These are phyloP conservation scores for Phanerochaete sordida DNA, from an alignment of 768 basidiomycete species.

Conservation along the genomic window DNA sequence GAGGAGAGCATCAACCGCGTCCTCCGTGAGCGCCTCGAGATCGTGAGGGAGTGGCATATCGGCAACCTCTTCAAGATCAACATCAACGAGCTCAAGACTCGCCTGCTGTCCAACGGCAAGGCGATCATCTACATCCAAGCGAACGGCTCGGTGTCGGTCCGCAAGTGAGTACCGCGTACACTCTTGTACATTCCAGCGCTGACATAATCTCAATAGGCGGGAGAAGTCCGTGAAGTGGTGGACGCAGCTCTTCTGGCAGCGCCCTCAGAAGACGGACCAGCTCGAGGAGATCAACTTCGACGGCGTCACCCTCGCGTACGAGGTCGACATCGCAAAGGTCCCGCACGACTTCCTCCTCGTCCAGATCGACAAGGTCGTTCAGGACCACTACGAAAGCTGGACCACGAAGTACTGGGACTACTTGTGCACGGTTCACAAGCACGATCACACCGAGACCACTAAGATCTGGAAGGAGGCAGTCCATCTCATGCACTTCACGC, in stretches of 20 bases:
- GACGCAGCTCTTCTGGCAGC: neutral
- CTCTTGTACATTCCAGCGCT: neutral
- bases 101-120: constrained; percentile 12
- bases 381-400: neutral
- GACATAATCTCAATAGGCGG: neutral
- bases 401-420: neutral
- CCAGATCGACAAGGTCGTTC: neutral
- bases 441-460: neutral
- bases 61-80: constrained; percentile 11
- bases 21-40: neutral
- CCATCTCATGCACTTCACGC: neutral
- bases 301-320: constrained; percentile 25
- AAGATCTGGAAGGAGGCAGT: neutral
- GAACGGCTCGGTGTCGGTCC: constrained; percentile 8
- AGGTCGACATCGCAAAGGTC: constrained; percentile 22
- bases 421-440: neutral
- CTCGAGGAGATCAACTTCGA: constrained; percentile 1
- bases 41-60: neutral
- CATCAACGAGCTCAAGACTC: constrained; percentile 12
- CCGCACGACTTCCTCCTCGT: neutral
- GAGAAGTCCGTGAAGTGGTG: neutral
- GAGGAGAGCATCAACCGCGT: constrained; percentile 1
- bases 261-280: neutral
- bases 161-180: constrained; percentile 1
- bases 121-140: constrained; percentile 16